Evolutionary conservation across 768 basidiomycete genomes (phyloP), one percentile per base, ranked within the genome.

Genomic region (Hortiboletus flavorubellus): DNA sequence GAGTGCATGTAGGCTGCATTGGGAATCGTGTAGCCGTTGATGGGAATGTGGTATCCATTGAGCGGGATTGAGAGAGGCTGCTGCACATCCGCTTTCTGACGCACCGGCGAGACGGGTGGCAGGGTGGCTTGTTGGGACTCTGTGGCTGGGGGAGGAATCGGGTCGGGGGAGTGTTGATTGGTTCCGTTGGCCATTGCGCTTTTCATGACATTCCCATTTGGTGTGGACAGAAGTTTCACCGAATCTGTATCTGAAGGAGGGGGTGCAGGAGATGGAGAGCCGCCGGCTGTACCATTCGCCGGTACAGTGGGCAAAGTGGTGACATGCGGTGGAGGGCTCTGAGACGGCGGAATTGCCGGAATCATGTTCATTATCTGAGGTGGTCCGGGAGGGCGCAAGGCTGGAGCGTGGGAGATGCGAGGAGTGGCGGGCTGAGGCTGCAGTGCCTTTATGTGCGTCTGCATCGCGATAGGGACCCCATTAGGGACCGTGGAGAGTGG

Each of bases 361-460:
- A 68, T 71, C 60, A 67, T 72, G 34, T 72, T 62, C 58, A 67
- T 59, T 14, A 73, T 65, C 12, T 80, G 78, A 5, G 62, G 64
- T 14, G 67, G 62, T 18, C 62, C 62, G 1, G 81, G 80, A 23
- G 67, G 58, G 4, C 64, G 67, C 43, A 67, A 21, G 21, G 59
- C 54, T 15, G 62, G 26, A 78, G 81, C 68, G 81, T 81, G 30
- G 75, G 79, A 53, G 78, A 84, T 78, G 41, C 84, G 85, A 2
- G 84, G 80, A 2, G 80, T 69, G 0, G 73, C 68, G 18, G 72
- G 69, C 14, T 85, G 79, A 0, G 82, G 70, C 5, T 73, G 82
- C 73, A 87, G 78, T 65, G 82, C 80, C 74, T 85, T 85, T 64
- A 83, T 68, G 49, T 82, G 82, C 12, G 83, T 77, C 45, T 79